phyloP scores from a whole-genome alignment of 2,329 filamentous ascomycete species.

The Beauveria bassiana region DNA sequence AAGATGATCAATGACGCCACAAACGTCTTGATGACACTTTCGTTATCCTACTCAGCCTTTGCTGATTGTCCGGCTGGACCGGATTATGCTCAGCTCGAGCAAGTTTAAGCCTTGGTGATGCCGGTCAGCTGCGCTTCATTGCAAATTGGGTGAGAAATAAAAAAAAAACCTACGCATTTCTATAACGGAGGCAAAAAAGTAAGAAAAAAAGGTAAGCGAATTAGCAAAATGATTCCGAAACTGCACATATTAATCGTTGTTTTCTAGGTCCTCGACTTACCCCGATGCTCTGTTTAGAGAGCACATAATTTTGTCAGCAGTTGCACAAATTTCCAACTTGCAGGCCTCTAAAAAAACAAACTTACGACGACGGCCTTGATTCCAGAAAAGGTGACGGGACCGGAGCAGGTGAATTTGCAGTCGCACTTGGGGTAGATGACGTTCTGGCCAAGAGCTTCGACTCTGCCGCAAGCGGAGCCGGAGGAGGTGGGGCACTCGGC shows the following conservation, averaged over 20 bases:
- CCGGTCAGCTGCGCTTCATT: conserved; percentile 1
- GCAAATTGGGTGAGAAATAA: background rate
- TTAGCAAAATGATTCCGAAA: conserved; percentile 1
- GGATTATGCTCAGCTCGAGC: background rate
- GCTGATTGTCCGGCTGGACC: background rate
- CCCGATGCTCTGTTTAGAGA: conserved; percentile 1
- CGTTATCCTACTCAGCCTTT: background rate
- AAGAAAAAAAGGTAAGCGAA: background rate
- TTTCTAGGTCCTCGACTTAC: conserved; percentile 1
- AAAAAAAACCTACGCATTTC: background rate
- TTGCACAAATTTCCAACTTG: background rate
- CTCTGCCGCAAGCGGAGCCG: conserved; percentile 6
- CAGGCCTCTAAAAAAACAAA: too few species aligned
- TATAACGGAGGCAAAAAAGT: background rate
- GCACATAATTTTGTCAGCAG: background rate
- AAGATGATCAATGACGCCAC: background rate
- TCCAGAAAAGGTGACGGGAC: background rate
- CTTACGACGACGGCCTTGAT: conserved; percentile 7
- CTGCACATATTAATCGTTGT: background rate
- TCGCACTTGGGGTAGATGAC: conserved; percentile 8
- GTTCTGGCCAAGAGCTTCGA: background rate
- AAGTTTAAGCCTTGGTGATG: background rate
- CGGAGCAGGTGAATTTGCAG: conserved; percentile 2
- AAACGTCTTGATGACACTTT: background rate
- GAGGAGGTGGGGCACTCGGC: conserved; percentile 8